Conservation (phyloP, 192 early-diverging fungal species). For the Polychytrium aggregatum region DNA sequence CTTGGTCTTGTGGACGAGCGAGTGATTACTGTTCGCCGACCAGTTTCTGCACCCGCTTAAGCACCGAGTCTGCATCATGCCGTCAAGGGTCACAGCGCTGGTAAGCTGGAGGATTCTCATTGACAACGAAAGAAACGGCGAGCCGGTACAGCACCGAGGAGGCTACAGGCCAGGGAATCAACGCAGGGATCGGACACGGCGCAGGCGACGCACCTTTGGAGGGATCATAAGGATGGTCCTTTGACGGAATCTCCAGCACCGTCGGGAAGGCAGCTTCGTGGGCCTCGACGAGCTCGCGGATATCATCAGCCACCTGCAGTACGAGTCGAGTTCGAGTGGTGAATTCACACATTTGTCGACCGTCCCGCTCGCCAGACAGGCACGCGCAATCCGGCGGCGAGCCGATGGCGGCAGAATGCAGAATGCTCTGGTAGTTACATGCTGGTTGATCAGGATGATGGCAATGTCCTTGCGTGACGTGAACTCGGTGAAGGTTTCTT, state of each 20-base stretch:
- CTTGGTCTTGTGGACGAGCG: too few relatives aligned
- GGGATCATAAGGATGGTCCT: slow-evolving; percentile 96
- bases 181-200: too few relatives aligned
- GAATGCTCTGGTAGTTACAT: too few relatives aligned
- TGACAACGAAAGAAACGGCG: too few relatives aligned
- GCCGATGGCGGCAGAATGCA: not conserved
- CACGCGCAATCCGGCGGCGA: not conserved
- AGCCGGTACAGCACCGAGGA: too few relatives aligned
- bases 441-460: slow-evolving; percentile 95
- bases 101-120: not conserved
- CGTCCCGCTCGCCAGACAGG: too few relatives aligned
- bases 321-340: too few relatives aligned
- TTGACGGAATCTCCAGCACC: slow-evolving; percentile 96
- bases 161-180: not conserved
- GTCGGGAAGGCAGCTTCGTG: slow-evolving; percentile 91
- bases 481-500: slow-evolving; percentile 68
- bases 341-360: too few relatives aligned
- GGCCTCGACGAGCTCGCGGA: slow-evolving; percentile 80
- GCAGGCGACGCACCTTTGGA: slow-evolving; percentile 28
- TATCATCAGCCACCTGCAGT: slow-evolving; percentile 78
- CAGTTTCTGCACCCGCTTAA: slow-evolving; percentile 38
- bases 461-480: slow-evolving; percentile 93
- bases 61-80: slow-evolving; percentile 26
- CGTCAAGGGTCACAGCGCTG: not conserved
- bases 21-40: slow-evolving; percentile 27